Evolutionary conservation across 2,329 filamentous ascomycete genomes (phyloP).

Genomic region (Corynespora cassiicola): DNA sequence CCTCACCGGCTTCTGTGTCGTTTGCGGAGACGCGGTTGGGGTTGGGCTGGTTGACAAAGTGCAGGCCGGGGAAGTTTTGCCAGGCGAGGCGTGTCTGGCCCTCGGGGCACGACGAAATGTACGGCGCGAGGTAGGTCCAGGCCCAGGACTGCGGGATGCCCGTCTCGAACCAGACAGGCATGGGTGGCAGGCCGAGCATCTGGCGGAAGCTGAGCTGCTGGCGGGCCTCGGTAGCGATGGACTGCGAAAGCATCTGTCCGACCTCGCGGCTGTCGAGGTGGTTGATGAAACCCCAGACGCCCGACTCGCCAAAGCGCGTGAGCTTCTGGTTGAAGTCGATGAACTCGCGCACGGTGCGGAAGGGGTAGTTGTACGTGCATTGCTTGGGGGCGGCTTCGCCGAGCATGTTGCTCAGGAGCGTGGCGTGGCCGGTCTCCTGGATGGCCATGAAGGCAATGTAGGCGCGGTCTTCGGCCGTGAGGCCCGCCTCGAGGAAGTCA

Average conservation of each 20-base stretch:
- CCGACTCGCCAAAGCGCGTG: constrained; percentile 80
- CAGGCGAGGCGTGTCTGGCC: constrained; percentile 78
- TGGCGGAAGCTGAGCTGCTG: constrained; percentile 88
- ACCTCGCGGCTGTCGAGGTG: constrained; percentile 80
- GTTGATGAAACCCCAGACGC: constrained; percentile 80
- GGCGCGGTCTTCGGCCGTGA: constrained; percentile 72
- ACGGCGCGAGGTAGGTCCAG: constrained; percentile 81
- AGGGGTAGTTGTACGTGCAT: constrained; percentile 85
- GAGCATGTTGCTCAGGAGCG: constrained; percentile 78
- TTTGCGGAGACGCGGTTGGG: constrained; percentile 70
- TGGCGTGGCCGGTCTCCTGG: constrained; percentile 80
- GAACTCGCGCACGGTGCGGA: constrained; percentile 75
- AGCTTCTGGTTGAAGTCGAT: constrained; percentile 86
- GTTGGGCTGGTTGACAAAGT: constrained; percentile 79
- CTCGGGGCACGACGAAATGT: constrained; percentile 77
- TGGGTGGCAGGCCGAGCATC: constrained; percentile 78
- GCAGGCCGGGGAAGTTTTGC: constrained; percentile 82
- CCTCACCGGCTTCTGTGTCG: constrained; percentile 68
- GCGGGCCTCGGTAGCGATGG: constrained; percentile 78
- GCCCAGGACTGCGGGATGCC: constrained; percentile 85
- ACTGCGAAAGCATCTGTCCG: constrained; percentile 75
- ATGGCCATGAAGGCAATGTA: constrained; percentile 79
- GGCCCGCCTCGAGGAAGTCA: constrained; percentile 72
- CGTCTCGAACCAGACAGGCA: constrained; percentile 82
- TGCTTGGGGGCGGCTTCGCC: constrained; percentile 73